These are phyloP conservation scores for Fusarium napiforme DNA, from an alignment of 2,329 filamentous ascomycete genomes.

Conservation along the genomic window DNA sequence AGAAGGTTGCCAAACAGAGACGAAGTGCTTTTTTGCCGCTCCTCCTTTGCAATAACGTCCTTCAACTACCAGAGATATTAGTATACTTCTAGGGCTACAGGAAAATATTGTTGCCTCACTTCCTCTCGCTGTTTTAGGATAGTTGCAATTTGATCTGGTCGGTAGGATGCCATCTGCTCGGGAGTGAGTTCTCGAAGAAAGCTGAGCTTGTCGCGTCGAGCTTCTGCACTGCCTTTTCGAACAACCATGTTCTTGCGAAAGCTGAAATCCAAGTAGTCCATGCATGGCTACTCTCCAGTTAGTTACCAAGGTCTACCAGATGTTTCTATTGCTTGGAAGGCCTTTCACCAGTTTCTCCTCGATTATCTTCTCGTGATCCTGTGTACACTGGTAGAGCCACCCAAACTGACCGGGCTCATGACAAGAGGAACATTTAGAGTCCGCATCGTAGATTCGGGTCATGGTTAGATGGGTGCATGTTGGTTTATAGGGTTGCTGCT, in stretches of 20 bases:
- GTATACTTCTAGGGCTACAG: neutral
- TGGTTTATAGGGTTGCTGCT: conserved; percentile 42
- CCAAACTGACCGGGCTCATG: conserved; percentile 66
- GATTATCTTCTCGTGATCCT: conserved; percentile 65
- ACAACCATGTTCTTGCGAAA: conserved; percentile 49
- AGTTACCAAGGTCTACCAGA: neutral
- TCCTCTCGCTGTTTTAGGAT: conserved; percentile 63
- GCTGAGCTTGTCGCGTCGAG: conserved; percentile 55
- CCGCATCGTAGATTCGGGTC: conserved; percentile 69
- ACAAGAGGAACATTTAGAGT: conserved; percentile 69
- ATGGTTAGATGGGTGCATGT: conserved; percentile 76
- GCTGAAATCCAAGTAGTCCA: conserved; percentile 50
- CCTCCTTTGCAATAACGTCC: conserved; percentile 46
- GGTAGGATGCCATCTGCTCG: conserved; percentile 58
- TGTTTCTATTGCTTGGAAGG: conserved; percentile 17
- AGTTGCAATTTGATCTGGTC: conserved; percentile 57
- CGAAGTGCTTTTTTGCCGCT: conserved; percentile 38
- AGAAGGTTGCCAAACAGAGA: conserved; percentile 34
- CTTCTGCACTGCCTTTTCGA: conserved; percentile 54
- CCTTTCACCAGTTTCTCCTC: conserved; percentile 45
- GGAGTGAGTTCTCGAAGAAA: conserved; percentile 58
- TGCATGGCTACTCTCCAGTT: conserved; percentile 42
- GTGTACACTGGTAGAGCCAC: conserved; percentile 79
- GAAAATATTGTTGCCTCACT: conserved; percentile 47
- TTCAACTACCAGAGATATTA: conserved; percentile 27